Evolutionary conservation across 2,329 filamentous ascomycete species (phyloP), one percentile per base, ranked within the genome.

Genomic region (Colletotrichum sp.): DNA sequence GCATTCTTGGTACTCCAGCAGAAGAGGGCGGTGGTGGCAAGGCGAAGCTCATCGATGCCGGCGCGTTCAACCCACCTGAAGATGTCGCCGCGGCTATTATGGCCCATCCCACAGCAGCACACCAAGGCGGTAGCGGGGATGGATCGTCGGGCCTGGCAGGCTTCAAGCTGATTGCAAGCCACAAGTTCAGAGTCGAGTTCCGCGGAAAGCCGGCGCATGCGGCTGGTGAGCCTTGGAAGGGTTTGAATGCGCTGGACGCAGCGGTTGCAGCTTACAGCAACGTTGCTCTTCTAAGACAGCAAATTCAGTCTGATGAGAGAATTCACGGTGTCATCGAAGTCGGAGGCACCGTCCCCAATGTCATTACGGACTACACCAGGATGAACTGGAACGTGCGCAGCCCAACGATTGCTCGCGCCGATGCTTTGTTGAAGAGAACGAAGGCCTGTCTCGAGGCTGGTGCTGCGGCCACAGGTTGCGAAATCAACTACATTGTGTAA

Each of bases 1-100:
- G 85, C 2, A 80, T 88, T 2, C 81, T 88, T 1, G 86, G 87
- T 2, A 87, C 86, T 0, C 86, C 86, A 1, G 87, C 86, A 3
- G 86, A 88, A 64, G 86, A 88, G 75, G 85, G 84, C 12, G 85
- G 85, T 34, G 85, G 85, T 7, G 86, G 86, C 24, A 88, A 88
- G 78, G 80, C 81, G 8, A 82, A 83, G 77, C 77, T 85, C 21
- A 83, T 86, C 72, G 78, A 78, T 2, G 80, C 80, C 0, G 84
- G 84, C 8, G 84, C 84, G 0, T 86, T 83, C 73, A 60, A 76
- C 8, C 65, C 74, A 2, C 36, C 74, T 8, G 49, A 70, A 44
- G 81, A 73, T 52, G 79, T 79, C 13, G 77, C 79, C 30, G 88
- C 88, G 2, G 87, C 87, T 74, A 85, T 88, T 2, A 81, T 90